Conservation (phyloP, 176 grass and related monocot genomes). For the Phragmites australis region DNA sequence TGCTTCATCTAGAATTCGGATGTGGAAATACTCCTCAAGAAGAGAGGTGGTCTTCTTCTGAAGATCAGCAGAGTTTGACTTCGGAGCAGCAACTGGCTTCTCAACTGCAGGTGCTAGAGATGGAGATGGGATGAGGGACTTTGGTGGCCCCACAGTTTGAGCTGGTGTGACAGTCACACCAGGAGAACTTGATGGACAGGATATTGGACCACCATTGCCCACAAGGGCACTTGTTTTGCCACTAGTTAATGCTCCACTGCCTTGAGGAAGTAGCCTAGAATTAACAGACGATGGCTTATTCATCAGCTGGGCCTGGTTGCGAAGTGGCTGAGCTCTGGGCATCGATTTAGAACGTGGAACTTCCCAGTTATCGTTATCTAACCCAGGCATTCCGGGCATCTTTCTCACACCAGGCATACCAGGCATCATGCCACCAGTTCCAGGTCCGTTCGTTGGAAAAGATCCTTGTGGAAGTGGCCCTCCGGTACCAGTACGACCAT, state of each 20-base stretch:
- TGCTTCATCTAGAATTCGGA: slow-evolving; percentile 78
- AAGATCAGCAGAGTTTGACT: slow-evolving; percentile 48
- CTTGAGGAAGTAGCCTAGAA: slow-evolving; percentile 61
- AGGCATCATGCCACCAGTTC: slow-evolving; percentile 79
- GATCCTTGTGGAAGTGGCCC: slow-evolving; percentile 44
- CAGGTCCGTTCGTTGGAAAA: slow-evolving; percentile 45
- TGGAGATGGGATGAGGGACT: slow-evolving; percentile 11
- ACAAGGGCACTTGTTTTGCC: slow-evolving; percentile 65
- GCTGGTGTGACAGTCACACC: slow-evolving; percentile 2
- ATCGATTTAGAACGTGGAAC: slow-evolving; percentile 62
- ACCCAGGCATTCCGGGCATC: slow-evolving; percentile 77
- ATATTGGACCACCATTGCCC: slow-evolving; percentile 24
- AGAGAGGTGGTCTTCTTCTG: slow-evolving; percentile 71
- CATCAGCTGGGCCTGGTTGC: slow-evolving; percentile 17
- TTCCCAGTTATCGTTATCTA: slow-evolving; percentile 72
- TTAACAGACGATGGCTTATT: slow-evolving; percentile 40
- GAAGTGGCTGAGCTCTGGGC: slow-evolving; percentile 33
- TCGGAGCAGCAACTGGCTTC: slow-evolving; percentile 32
- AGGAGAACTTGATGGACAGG: slow-evolving; percentile 20
- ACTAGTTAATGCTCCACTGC: slow-evolving; percentile 48
- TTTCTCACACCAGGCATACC: slow-evolving; percentile 82
- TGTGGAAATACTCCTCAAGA: slow-evolving; percentile 76
- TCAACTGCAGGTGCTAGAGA: slow-evolving; percentile 19
- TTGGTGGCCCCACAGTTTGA: slow-evolving; percentile 24
- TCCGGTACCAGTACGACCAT: slow-evolving; percentile 22